Conservation (phyloP, 2,329 filamentous ascomycete genomes). For the Anisogramma anomala region DNA sequence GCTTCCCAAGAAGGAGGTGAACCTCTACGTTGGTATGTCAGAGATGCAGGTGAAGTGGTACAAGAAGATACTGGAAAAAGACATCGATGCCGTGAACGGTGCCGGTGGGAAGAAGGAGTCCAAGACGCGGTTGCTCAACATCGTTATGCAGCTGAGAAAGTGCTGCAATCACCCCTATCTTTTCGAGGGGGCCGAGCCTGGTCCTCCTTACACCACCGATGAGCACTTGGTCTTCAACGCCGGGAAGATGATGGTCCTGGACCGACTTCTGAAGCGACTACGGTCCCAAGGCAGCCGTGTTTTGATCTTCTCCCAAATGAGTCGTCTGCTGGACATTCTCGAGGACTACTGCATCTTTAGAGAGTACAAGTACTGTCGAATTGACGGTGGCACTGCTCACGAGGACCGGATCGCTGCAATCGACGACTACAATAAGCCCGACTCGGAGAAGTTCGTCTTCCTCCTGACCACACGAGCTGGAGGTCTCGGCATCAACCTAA, state of each 20-base stretch:
- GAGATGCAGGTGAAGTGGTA: constrained; percentile 99
- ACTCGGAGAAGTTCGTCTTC: constrained; percentile 93
- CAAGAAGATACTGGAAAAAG: constrained; percentile 96
- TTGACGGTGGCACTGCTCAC: constrained; percentile 91
- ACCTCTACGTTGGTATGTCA: constrained; percentile 95
- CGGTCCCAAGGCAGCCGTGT: constrained; percentile 81
- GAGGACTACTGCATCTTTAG: constrained; percentile 98
- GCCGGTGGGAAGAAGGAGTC: constrained; percentile 94
- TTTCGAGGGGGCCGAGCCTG: constrained; percentile 93
- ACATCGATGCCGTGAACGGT: constrained; percentile 96
- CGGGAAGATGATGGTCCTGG: constrained; percentile 94
- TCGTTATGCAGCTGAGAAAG: constrained; percentile 98
- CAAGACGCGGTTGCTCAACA: constrained; percentile 92
- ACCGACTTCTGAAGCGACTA: constrained; percentile 78
- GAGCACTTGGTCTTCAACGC: constrained; percentile 90
- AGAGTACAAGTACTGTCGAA: constrained; percentile 90
- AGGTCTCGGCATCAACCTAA: constrained; percentile 93
- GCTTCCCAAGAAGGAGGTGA: constrained; percentile 93
- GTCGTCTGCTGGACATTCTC: constrained; percentile 86
- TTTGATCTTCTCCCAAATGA: constrained; percentile 99
- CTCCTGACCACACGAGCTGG: constrained; percentile 89
- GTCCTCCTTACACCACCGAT: constrained; percentile 94
- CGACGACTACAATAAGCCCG: constrained; percentile 95
- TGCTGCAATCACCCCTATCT: constrained; percentile 98
- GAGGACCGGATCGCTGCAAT: constrained; percentile 97